Evolutionary conservation across 768 basidiomycete species (phyloP), one percentile per base, ranked within the genome.

Genomic region (Amanita fuliginea): DNA sequence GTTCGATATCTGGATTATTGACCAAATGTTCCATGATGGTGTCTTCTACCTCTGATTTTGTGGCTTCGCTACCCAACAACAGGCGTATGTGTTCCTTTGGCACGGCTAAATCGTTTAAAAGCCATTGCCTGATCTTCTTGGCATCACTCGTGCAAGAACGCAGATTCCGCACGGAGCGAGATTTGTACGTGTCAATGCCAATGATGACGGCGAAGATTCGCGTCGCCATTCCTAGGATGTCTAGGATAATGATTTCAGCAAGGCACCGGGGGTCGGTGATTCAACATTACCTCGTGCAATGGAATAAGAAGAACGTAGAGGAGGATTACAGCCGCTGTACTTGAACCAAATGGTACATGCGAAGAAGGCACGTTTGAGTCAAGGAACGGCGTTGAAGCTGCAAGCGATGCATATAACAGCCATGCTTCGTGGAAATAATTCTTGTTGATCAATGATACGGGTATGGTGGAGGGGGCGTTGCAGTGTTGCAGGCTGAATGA

Each of bases 151-250:
- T 75, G 58, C 80, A 81, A 35, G 78, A 76, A 49, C 79, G 72
- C 33, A 83, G 72, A 57, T 83, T 78, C 80, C 79, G 84, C 22
- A 83, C 74, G 24, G 60, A 60, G 16, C 75, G 73, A 7, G 80
- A 80, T 61, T 81, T 75, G 68, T 86, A 86, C 56, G 69, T 67
- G 64, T 85, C 81, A 53, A 86, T 75, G 36, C 83, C 83, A 53
- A 86, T 71, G 54, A 86, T 66, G 50, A 86, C 72, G 0, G 80
- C 81, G 55, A 81, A 86, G 36, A 82, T 64, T 16, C 73, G 76
- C 34, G 55, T 48, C 21, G 56, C 32, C 59, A 64, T 62, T 53
- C 64, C 49, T 34, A 33, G 26, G 46, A 26, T 19, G 32, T 34
- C 44, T 46, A 34, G 6, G 30, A 22, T 21, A 33, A 21, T 35